phyloP scores from a whole-genome alignment of 768 basidiomycete species.

The Scleroderma citrinum region DNA sequence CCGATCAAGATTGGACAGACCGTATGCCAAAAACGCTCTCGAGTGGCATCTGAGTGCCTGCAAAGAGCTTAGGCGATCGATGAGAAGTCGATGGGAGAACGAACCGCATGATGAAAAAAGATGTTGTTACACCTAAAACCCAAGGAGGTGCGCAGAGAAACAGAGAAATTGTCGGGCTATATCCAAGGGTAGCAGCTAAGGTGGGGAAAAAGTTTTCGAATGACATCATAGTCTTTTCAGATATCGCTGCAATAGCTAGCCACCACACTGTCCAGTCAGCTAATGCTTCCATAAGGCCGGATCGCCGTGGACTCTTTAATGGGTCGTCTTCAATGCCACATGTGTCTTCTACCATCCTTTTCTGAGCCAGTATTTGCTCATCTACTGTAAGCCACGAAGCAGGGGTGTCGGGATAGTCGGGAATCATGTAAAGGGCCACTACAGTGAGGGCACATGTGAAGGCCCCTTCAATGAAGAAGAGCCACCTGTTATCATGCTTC shows the following conservation, averaged over 20 bases:
- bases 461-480: conserved; percentile 60
- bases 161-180: conserved; percentile 50
- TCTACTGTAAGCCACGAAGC: conserved; percentile 28
- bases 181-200: conserved; percentile 63
- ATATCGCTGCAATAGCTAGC: conserved; percentile 59
- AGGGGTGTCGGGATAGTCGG: conserved; percentile 60
- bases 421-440: conserved; percentile 53
- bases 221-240: conserved; percentile 47
- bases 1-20: conserved; percentile 45
- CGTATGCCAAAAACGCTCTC: conserved; percentile 69
- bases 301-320: conserved; percentile 30
- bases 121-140: conserved; percentile 24
- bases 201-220: conserved; percentile 82
- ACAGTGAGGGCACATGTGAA: conserved; percentile 47
- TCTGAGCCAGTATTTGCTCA: background rate
- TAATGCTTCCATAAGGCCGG: conserved; percentile 50
- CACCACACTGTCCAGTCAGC: conserved; percentile 78
- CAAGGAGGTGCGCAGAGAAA: conserved; percentile 74
- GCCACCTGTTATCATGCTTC: conserved; percentile 41
- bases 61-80: background rate
- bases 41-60: conserved; percentile 62
- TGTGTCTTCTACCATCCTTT: conserved; percentile 54
- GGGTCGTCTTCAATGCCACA: conserved; percentile 42
- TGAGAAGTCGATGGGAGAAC: background rate
- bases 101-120: conserved; percentile 18